These are phyloP conservation scores for Ceratobasidium sp. DNA, from an alignment of 1,284 basidiomycete species.

Conservation along the genomic window DNA sequence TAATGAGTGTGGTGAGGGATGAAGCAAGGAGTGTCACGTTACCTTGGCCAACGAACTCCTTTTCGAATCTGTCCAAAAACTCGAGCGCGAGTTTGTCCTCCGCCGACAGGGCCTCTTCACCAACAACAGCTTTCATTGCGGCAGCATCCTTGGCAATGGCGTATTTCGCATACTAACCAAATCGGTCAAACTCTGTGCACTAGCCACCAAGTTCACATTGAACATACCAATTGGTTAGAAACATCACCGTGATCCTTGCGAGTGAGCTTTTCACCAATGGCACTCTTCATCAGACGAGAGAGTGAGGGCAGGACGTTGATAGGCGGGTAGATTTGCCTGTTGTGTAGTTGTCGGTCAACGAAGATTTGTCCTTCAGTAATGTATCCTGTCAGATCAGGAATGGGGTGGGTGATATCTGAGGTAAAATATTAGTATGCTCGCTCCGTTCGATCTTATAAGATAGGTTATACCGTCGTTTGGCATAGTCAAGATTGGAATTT, in stretches of 20 bases:
- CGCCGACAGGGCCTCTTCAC: constrained; percentile 93
- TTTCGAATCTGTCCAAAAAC: constrained; percentile 94
- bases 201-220: constrained; percentile 20
- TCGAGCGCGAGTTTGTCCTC: constrained; percentile 95
- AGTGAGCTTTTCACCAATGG: constrained; percentile 97
- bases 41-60: constrained; percentile 94
- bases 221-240: constrained; percentile 87
- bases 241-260: constrained; percentile 99
- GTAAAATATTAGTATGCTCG: constrained; percentile 32
- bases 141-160: constrained; percentile 98
- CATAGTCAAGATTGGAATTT: constrained; percentile 99
- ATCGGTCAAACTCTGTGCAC: constrained; percentile 24
- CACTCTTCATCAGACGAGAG: constrained; percentile 99
- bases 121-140: constrained; percentile 99
- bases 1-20: neutral
- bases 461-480: constrained; percentile 89
- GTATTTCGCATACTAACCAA: constrained; percentile 89
- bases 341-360: constrained; percentile 93
- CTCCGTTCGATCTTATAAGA: constrained; percentile 38
- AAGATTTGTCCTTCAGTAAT: constrained; percentile 99
- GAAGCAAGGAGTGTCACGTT: constrained; percentile 44
- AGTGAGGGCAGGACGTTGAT: constrained; percentile 99
- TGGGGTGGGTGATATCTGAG: constrained; percentile 98
- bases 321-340: constrained; percentile 97
- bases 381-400: constrained; percentile 99